phyloP scores from a whole-genome alignment of 2,329 filamentous ascomycete genomes.

The Orbilia blumenaviensis region DNA sequence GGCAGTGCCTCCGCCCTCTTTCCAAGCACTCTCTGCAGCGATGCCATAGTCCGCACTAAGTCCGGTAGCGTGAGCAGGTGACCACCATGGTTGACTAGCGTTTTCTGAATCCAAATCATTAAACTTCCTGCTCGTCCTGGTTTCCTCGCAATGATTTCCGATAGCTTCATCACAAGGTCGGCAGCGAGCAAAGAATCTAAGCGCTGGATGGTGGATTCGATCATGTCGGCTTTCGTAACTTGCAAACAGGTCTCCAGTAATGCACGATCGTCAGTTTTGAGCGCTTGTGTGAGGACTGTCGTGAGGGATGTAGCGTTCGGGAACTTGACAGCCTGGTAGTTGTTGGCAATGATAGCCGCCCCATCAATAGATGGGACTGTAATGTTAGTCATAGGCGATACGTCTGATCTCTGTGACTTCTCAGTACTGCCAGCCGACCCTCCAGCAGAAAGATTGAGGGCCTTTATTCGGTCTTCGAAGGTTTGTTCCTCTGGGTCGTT shows the following conservation, averaged over 20 bases:
- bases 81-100: constrained; percentile 88
- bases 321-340: constrained; percentile 66
- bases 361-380: constrained; percentile 64
- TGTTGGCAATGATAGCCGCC: constrained; percentile 61
- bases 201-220: constrained; percentile 88
- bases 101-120: constrained; percentile 97
- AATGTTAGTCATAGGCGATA: constrained; percentile 58
- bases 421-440: constrained; percentile 43
- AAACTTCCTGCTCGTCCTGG: constrained; percentile 89
- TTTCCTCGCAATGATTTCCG: constrained; percentile 83
- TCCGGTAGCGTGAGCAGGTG: constrained; percentile 87
- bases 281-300: constrained; percentile 90
- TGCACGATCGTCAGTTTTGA: constrained; percentile 87
- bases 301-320: constrained; percentile 82
- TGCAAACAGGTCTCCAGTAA: constrained; percentile 93
- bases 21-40: constrained; percentile 84
- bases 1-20: constrained; percentile 84
- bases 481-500: constrained; percentile 43
- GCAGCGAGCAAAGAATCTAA: constrained; percentile 85
- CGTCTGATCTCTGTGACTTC: constrained; percentile 42
- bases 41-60: constrained; percentile 77
- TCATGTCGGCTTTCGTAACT: constrained; percentile 76
- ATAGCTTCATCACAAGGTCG: constrained; percentile 80
- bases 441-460: constrained; percentile 40
- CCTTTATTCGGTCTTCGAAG: constrained; percentile 49